Evolutionary conservation across 345 rosid species (phyloP).

Genomic region (Punica granatum): DNA sequence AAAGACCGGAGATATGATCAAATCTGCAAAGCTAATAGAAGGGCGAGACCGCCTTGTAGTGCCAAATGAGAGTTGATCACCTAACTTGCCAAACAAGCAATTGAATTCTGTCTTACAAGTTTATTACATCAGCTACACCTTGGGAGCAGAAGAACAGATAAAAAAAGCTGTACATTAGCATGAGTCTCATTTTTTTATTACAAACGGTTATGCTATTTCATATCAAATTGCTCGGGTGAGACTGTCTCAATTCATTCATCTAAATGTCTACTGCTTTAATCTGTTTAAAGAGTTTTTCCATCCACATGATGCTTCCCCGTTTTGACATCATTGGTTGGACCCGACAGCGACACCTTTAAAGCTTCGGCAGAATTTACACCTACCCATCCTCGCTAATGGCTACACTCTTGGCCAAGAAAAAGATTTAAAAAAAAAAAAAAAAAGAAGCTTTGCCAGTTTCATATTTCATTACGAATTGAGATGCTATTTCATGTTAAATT

Average conservation of each 20-base stretch:
- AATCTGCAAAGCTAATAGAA: slow-evolving; percentile 58
- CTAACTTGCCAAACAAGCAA: slow-evolving; percentile 3
- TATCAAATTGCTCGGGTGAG: background rate
- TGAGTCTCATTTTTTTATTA: background rate
- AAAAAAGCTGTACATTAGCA: background rate
- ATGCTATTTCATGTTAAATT: no score
- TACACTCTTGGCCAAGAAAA: no score
- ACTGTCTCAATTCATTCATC: background rate
- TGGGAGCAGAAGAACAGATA: background rate
- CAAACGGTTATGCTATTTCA: background rate
- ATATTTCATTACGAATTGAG: no score
- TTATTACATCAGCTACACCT: background rate
- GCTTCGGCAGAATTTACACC: no score
- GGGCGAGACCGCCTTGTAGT: slow-evolving; percentile 73
- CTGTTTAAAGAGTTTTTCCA: background rate
- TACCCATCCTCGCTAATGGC: no score
- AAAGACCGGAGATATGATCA: slow-evolving; percentile 69
- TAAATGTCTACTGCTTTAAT: background rate
- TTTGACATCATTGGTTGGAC: no score
- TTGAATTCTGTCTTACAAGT: background rate
- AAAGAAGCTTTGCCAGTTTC: no score
- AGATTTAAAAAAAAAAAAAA: no score
- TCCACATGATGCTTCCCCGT: no score
- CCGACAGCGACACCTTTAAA: no score
- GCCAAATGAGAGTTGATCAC: slow-evolving; percentile 40